Evolutionary conservation across 164 flowering plant species (phyloP), one percentile per base, ranked within the genome.

Genomic region (Nymphaea thermarum): DNA sequence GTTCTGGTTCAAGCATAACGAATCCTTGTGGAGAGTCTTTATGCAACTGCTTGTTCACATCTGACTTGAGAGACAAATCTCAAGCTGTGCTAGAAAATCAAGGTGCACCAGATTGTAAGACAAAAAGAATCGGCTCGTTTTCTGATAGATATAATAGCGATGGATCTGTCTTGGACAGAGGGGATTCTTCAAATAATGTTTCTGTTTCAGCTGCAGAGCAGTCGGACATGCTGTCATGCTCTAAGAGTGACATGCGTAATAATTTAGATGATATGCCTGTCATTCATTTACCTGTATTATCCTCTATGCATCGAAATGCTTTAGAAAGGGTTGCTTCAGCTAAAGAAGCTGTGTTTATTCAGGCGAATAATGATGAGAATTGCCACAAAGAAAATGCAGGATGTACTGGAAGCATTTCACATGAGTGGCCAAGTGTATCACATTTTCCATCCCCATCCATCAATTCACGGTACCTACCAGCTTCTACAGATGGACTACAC

Each of bases 401-500:
- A 10, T 5, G 53, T 60, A 65, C 72, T 60, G 85, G 80, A 53
- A 79, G 77, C 68, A 66, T 70, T 67, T 88, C 93, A 55, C 83
- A 86, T 80, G 98, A 91, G 77, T 89, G 96, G 97, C 96, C 96
- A 43, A 79, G 78, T 79, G 73, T 81, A 63, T 76, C 88, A 71
- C 86, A 85, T 71, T 11, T 77, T 70, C 84, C 83, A 68, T 77
- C 84, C 65, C 83, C 87, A 67, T 67, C 82, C 62, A 66, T 78
- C 60, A 82, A 83, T 70, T 75, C 93, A 60, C 87, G 72, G 7
- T 77, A 81, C 75, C 83, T 85, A 65, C 97, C 90, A 62, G 78
- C 89, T 72, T 87, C 96, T 61, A 86, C 98, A 62, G 98, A 93
- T 76, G 83, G 98, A 71, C 80, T 93, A 78, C 98, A 93, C 80